phyloP scores from a whole-genome alignment of 768 basidiomycete genomes.

The Crepidotus variabilis region DNA sequence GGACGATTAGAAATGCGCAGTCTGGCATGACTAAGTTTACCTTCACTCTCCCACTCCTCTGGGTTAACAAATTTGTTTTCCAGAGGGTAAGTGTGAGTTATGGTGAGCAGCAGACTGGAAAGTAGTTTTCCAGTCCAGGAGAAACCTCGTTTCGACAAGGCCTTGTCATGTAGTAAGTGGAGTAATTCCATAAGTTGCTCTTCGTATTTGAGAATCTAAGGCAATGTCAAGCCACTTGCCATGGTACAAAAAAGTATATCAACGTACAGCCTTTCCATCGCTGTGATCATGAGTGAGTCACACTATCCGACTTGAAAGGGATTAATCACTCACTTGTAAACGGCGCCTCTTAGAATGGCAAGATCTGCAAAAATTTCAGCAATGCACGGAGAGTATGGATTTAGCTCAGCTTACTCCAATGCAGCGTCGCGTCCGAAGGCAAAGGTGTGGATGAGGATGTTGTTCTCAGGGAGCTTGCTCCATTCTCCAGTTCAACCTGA shows the following conservation, averaged over 20 bases:
- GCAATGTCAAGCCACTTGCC: slow-evolving; percentile 3
- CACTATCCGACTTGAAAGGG: slow-evolving; percentile 2
- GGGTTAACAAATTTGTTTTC: slow-evolving; percentile 82
- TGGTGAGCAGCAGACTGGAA: slow-evolving; percentile 64
- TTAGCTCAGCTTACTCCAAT: slow-evolving; percentile 62
- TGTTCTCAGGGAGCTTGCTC: slow-evolving; percentile 71
- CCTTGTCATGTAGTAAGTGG: slow-evolving; percentile 61
- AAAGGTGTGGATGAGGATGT: slow-evolving; percentile 67
- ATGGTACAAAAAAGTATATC: not conserved
- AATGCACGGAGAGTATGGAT: not conserved
- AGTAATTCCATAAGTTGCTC: slow-evolving; percentile 59
- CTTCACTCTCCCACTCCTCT: slow-evolving; percentile 69
- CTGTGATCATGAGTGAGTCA: slow-evolving; percentile 21
- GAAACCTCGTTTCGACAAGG: slow-evolving; percentile 77
- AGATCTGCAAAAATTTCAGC: slow-evolving; percentile 42
- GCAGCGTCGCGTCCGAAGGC: slow-evolving; percentile 80
- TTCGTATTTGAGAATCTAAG: slow-evolving; percentile 61
- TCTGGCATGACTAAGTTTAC: slow-evolving; percentile 30
- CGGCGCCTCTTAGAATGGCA: slow-evolving; percentile 73
- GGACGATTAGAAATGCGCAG: not conserved
- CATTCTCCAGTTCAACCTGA: slow-evolving; percentile 73
- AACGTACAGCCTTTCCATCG: slow-evolving; percentile 58
- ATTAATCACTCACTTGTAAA: slow-evolving; percentile 59
- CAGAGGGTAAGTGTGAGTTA: slow-evolving; percentile 77
- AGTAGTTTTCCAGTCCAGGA: slow-evolving; percentile 78